Evolutionary conservation across 441 rosid genomes (phyloP), one percentile per base, ranked within the genome.

Genomic region (Gossypium gossypioides): DNA sequence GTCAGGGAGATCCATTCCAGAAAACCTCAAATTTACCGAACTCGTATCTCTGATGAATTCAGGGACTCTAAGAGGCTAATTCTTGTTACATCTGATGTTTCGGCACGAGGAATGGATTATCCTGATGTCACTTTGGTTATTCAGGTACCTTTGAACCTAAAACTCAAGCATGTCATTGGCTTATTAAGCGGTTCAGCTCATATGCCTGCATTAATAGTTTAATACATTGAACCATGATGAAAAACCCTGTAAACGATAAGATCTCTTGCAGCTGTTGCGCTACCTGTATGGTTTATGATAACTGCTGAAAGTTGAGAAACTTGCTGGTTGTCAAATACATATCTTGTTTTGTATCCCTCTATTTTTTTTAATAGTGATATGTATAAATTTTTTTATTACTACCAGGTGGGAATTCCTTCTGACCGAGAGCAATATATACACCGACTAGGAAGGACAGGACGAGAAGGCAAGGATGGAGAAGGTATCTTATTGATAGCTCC

Each of bases 121-220:
- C 99, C 97, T 72, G 93, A 91, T 83, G 98, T 93, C 79, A 86
- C 96, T 74, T 86, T 91, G 81, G 99, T 96, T 79, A 84, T 96
- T 73, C 98, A 96, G 98, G 99, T 96, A 89, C 19, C 27, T 44
- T n/a, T 34, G 48, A 64, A 50, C 27, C 37, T 51, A 22, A 70
- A 6, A 16, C 72, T 69, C 61, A 5, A 56, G 63, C 21, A 40
- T 32, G 7, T 68, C 46, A 21, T 54, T 32, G n/a, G 50, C 54
- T 65, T 46, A 16, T 64, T 15, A 63, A 21, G 18, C 25, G 18
- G 32, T 52, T 62, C 46, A 27, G 3, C 22, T 2, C 44, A 52
- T 32, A 15, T 34, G 59, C 51, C 8, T 25, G 6, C 2, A 42
- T n/a, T 4, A 25, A 19, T 67, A 9, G 13, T 21, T 21, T 13